Evolutionary conservation across 805 yeast genomes (phyloP).

Genomic region (Yarrowia alimentaria): DNA sequence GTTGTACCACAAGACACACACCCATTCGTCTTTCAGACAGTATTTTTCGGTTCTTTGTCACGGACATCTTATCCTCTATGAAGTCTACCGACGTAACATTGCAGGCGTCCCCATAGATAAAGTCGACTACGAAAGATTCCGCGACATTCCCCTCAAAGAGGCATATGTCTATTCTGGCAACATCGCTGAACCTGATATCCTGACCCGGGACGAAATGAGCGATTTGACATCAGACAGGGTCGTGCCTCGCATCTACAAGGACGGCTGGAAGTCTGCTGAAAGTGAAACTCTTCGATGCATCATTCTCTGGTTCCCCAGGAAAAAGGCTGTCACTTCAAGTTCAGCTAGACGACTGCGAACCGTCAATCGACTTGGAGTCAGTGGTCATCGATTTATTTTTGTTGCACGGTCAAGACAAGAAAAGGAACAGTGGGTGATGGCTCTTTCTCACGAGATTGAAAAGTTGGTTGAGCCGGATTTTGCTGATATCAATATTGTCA

Average conservation of each 20-base stretch:
- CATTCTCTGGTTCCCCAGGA: conserved; percentile 78
- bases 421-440: conserved; percentile 74
- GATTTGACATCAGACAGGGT: conserved; percentile 42
- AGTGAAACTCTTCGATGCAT: conserved; percentile 74
- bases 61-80: conserved; percentile 61
- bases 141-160: conserved; percentile 59
- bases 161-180: conserved; percentile 78
- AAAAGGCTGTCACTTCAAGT: conserved; percentile 40
- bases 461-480: conserved; percentile 30
- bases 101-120: conserved; percentile 49
- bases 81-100: conserved; percentile 49
- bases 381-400: conserved; percentile 69
- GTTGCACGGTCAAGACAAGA: conserved; percentile 80
- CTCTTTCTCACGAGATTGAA: conserved; percentile 40
- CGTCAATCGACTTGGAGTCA: conserved; percentile 57
- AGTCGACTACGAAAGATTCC: conserved; percentile 51
- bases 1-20: conserved; percentile 66
- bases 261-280: conserved; percentile 84
- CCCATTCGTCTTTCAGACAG: conserved; percentile 63
- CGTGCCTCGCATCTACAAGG: conserved; percentile 70
- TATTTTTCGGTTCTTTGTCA: conserved; percentile 67
- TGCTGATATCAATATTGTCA: conserved; percentile 32
- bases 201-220: conserved; percentile 45
- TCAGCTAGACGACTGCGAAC: conserved; percentile 33
- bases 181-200: conserved; percentile 55